A percentile compares a stretch with the other conserved stretches of the same genome.
Evolutionary conservation across 306 rosid species (phyloP).

Genomic region (Prunus armeniaca): DNA sequence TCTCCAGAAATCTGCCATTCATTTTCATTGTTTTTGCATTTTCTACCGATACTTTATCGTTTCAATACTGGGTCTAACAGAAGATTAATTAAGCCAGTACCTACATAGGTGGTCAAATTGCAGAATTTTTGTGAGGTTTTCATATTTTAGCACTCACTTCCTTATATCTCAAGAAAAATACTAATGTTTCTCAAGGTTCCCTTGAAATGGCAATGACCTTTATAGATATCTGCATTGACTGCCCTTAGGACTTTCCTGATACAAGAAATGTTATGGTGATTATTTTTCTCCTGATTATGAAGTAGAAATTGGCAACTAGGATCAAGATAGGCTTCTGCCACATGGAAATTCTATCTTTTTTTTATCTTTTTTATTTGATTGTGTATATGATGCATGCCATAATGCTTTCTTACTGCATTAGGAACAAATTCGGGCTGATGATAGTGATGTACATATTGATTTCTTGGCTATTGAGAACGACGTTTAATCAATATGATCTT

Average conservation of each 20-base stretch:
- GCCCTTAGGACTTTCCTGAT: too few species aligned
- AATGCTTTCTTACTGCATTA: too few species aligned
- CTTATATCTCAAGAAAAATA: background rate
- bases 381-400: too few species aligned
- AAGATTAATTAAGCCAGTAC: background rate
- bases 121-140: background rate
- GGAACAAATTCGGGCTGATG: background rate
- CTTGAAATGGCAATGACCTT: too few species aligned
- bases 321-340: too few species aligned
- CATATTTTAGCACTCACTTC: background rate
- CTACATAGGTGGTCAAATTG: background rate
- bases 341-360: too few species aligned
- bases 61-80: background rate
- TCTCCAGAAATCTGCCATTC: conserved; percentile 15
- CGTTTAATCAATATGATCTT: conserved; percentile 22
- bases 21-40: background rate
- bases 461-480: conserved; percentile 5
- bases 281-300: too few species aligned
- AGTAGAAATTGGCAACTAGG: too few species aligned
- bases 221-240: too few species aligned
- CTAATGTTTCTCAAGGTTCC: too few species aligned
- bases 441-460: background rate
- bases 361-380: too few species aligned
- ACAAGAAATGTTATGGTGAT: too few species aligned
- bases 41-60: background rate